Conservation (phyloP, 1,284 basidiomycete genomes). For the Gymnopus androsaceus region DNA sequence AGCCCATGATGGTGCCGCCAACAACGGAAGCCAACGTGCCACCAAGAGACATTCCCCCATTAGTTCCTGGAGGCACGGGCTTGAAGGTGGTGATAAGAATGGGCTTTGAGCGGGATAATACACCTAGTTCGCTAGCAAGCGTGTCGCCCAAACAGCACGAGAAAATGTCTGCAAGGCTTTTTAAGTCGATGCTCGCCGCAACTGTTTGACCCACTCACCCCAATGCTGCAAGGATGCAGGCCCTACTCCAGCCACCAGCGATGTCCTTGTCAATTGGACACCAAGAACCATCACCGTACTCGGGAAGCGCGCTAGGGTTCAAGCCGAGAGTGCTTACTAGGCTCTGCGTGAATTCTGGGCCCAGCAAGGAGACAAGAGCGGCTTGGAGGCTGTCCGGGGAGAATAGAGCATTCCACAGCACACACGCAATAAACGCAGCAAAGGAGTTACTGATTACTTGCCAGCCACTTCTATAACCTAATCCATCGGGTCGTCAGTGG, state of each 20-base stretch:
- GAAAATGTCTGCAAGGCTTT: conserved; percentile 61
- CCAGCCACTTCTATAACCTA: too few species aligned
- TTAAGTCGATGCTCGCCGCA: background rate
- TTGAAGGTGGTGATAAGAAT: conserved; percentile 74
- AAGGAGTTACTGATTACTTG: conserved; percentile 85
- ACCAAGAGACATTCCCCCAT: conserved; percentile 79
- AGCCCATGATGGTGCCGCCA: conserved; percentile 77
- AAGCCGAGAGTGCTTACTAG: conserved; percentile 19
- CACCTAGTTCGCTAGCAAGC: conserved; percentile 79
- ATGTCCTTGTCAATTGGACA: conserved; percentile 51
- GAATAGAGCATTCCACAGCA: conserved; percentile 66
- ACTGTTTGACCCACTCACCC: conserved; percentile 56
- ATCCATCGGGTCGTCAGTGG: too few species aligned
- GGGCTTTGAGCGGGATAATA: conserved; percentile 70
- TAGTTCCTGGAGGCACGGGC: conserved; percentile 85
- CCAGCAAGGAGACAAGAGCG: conserved; percentile 26
- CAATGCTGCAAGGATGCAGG: conserved; percentile 63
- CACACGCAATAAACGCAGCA: conserved; percentile 65
- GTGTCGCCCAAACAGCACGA: conserved; percentile 86
- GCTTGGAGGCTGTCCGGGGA: conserved; percentile 37
- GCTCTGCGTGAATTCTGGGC: background rate
- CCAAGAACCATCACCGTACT: conserved; percentile 40
- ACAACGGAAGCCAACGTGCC: conserved; percentile 75
- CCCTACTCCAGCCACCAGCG: conserved; percentile 53
- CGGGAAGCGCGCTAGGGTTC: conserved; percentile 15